Evolutionary conservation across 805 yeast genomes (phyloP), one percentile per base, ranked within the genome.

Genomic region (Nematodospora valgi): DNA sequence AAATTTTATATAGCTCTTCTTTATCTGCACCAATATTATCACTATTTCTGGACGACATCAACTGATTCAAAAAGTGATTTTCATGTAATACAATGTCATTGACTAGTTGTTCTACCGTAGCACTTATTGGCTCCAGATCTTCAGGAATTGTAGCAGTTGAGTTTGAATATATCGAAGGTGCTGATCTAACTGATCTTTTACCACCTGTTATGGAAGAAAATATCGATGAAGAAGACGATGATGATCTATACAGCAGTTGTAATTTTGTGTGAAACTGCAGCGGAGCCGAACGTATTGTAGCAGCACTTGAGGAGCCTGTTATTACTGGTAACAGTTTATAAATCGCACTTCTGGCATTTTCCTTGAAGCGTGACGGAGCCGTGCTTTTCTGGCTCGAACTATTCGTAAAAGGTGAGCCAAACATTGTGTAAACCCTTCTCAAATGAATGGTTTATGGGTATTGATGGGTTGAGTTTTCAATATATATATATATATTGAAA

Each of bases 131-230:
- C 39, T 64, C 71, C 33, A 59, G 47, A 39, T 67, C 71, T 43
- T 67, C 72, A 1, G 72, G 72, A 24, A 67, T 67, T 12, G 72
- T 67, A 28, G 68, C 71, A 1, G 70, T 65, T 17, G 65, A 56
- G 30, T 58, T 52, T 19, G 68, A 61, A 43, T 64, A 66, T 12
- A 65, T 49, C 13, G 68, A 61, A 2, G 72, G 72, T 1, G 72
- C 71, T n/a, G 64, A 56, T 19, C 72, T 46, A 13, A 64, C 67
- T 4, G 66, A 56, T 27, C 71, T 43, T 36, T 59, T 61, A 4
- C 34, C 34, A 5, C 58, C 55, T 13, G 34, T 14, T 20, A 30
- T 32, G 38, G 53, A 42, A 13, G 66, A 58, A 42, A 64, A 67
- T 6, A 66, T 53, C 26, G 63, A 54, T 34, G 65, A 59, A n/a